These are phyloP conservation scores for Bimuria novae-zelandiae DNA, from an alignment of 2,329 filamentous ascomycete species.

Conservation along the genomic window DNA sequence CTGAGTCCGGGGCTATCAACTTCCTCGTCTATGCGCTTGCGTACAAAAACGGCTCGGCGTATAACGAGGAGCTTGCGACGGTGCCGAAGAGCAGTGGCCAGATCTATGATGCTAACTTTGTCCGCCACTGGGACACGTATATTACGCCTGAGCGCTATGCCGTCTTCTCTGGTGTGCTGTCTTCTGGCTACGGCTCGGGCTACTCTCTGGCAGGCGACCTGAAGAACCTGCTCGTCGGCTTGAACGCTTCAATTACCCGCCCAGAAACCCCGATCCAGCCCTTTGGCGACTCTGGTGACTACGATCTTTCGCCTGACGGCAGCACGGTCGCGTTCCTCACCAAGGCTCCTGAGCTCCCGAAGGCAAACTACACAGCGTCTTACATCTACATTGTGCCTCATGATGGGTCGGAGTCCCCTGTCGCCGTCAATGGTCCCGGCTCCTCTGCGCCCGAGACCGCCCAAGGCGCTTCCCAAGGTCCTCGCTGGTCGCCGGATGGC, in stretches of 20 bases:
- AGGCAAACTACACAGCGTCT: slow-evolving; percentile 77
- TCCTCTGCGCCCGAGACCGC: slow-evolving; percentile 39
- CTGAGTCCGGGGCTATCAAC: slow-evolving; percentile 47
- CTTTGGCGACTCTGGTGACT: slow-evolving; percentile 78
- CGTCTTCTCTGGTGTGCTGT: slow-evolving; percentile 72
- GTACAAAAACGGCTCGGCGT: slow-evolving; percentile 69
- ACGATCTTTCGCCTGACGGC: slow-evolving; percentile 70
- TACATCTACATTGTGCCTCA: slow-evolving; percentile 78
- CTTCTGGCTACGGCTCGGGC: slow-evolving; percentile 34
- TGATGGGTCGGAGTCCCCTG: slow-evolving; percentile 57
- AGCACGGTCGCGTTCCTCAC: slow-evolving; percentile 71
- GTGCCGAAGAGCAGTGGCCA: slow-evolving; percentile 66
- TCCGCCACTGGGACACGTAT: slow-evolving; percentile 82
- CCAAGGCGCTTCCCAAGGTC: slow-evolving; percentile 68
- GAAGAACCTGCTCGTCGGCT: slow-evolving; percentile 63
- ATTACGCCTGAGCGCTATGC: slow-evolving; percentile 69
- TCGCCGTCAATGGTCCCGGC: slow-evolving; percentile 40
- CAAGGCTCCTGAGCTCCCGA: slow-evolving; percentile 73
- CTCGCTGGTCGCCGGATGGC: slow-evolving; percentile 76
- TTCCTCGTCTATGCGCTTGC: slow-evolving; percentile 63
- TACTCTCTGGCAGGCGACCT: slow-evolving; percentile 34
- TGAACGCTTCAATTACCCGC: slow-evolving; percentile 56
- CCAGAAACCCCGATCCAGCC: slow-evolving; percentile 73
- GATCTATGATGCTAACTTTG: slow-evolving; percentile 75
- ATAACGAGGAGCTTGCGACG: slow-evolving; percentile 65